Evolutionary conservation across 306 rosid species (phyloP).

Genomic region (Oxytropis ochrocephala): DNA sequence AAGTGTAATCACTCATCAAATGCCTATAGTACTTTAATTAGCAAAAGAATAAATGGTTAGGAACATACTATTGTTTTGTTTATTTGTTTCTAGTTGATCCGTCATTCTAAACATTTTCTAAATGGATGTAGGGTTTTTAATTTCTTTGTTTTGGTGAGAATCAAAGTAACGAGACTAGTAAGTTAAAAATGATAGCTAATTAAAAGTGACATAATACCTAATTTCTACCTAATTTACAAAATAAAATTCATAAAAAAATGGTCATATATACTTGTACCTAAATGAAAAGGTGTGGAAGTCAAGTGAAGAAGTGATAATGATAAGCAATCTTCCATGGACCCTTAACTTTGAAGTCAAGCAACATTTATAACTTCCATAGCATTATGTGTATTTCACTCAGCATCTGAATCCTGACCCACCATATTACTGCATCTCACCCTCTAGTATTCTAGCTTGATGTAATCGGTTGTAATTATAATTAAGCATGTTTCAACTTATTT

Average conservation of each 20-base stretch:
- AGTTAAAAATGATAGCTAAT: constrained; percentile 33
- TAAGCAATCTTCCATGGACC: constrained; percentile 14
- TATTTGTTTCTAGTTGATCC: background rate
- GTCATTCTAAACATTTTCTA: background rate
- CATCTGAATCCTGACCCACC: constrained; percentile 26
- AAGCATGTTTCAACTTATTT: too few relatives aligned
- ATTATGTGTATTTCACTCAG: background rate
- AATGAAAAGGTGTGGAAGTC: background rate
- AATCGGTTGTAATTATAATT: background rate
- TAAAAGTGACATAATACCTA: constrained; percentile 36
- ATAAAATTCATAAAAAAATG: background rate
- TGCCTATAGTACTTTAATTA: background rate
- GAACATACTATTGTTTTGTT: background rate
- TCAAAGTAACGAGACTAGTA: constrained; percentile 21
- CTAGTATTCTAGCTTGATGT: background rate
- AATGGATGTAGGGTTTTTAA: constrained; percentile 5
- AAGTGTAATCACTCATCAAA: background rate
- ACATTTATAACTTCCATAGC: constrained; percentile 21
- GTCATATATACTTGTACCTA: background rate
- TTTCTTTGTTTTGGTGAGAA: constrained; percentile 27
- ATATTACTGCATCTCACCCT: constrained; percentile 14
- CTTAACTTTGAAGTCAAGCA: constrained; percentile 70
- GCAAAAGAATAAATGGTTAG: constrained; percentile 1
- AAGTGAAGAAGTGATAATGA: constrained; percentile 27
- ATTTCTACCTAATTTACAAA: constrained; percentile 31